A percentile compares a stretch with the other conserved stretches of the same genome.
Conservation (phyloP, 1,284 basidiomycete species). For the Amylostereum areolatum region DNA sequence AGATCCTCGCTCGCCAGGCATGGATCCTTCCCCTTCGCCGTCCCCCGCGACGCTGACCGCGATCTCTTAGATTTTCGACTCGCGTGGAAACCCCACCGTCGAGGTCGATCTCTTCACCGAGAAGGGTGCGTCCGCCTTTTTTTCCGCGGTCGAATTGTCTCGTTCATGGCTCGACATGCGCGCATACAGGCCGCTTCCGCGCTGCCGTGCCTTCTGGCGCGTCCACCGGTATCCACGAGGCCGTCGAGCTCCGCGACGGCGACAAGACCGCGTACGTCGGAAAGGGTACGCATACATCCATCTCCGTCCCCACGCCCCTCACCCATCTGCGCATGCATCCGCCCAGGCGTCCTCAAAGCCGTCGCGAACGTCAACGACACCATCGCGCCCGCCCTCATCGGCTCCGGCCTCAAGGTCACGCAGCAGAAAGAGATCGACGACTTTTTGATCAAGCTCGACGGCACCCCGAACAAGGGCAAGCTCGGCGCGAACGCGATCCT, state of each 20-base stretch:
- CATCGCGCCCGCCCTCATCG: slow-evolving; percentile 89
- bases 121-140: slow-evolving; percentile 52
- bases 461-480: slow-evolving; percentile 98
- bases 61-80: slow-evolving; percentile 85
- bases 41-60: slow-evolving; percentile 9
- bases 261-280: slow-evolving; percentile 93
- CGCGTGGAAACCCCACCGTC: slow-evolving; percentile 93
- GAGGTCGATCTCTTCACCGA: slow-evolving; percentile 90
- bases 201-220: slow-evolving; percentile 97
- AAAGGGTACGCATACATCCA: slow-evolving; percentile 60
- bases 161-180: background rate
- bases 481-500: slow-evolving; percentile 99
- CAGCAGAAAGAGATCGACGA: slow-evolving; percentile 97
- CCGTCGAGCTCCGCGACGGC: slow-evolving; percentile 96
- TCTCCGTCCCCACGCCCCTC: background rate
- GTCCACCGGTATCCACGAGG: slow-evolving; percentile 97
- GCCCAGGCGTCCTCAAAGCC: slow-evolving; percentile 87
- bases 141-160: background rate
- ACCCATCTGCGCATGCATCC: background rate
- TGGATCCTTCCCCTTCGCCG: slow-evolving; percentile 9
- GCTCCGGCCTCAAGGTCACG: slow-evolving; percentile 83
- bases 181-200: slow-evolving; percentile 77
- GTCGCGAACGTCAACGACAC: slow-evolving; percentile 92
- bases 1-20: slow-evolving; percentile 87
- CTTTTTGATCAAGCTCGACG: slow-evolving; percentile 98